These are phyloP conservation scores for Striga asiatica DNA, from an alignment of 257 asterid genomes.

Conservation along the genomic window DNA sequence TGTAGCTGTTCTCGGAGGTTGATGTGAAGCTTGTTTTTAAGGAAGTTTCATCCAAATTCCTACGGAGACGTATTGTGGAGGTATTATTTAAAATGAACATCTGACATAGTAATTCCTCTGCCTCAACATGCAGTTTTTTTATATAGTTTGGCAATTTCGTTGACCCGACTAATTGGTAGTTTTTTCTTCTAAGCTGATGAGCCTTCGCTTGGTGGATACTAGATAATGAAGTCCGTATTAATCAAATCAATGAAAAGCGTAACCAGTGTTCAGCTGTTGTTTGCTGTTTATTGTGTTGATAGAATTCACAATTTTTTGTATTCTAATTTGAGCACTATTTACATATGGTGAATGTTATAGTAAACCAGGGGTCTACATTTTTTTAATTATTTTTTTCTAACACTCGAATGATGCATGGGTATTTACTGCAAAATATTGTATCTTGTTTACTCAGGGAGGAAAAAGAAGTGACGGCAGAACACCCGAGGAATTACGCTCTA, in stretches of 20 bases:
- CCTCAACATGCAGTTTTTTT: conserved; percentile 7
- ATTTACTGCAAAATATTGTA: conserved; percentile 3
- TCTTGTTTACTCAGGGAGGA: conserved; percentile 52
- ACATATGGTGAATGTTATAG: background rate
- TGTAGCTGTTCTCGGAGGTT: conserved; percentile 69
- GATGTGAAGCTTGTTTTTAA: conserved; percentile 95
- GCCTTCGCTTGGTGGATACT: background rate
- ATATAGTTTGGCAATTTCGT: background rate
- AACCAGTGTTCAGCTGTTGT: conserved; percentile 2
- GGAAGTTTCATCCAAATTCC: conserved; percentile 73
- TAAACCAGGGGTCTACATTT: background rate
- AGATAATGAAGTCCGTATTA: background rate
- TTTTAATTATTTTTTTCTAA: background rate
- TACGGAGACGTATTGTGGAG: conserved; percentile 90
- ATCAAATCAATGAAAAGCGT: conserved; percentile 3
- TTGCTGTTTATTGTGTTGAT: conserved; percentile 4
- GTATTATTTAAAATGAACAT: conserved; percentile 27
- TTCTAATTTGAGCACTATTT: conserved; percentile 5
- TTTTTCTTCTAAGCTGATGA: background rate
- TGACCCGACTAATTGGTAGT: background rate
- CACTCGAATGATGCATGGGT: background rate
- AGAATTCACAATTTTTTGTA: background rate
- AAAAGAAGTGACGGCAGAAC: conserved; percentile 90
- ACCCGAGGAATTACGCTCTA: conserved; percentile 61
- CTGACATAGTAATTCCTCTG: conserved; percentile 2